Conservation (phyloP, 2,329 filamentous ascomycete genomes). For the Plectosphaerella sp. region DNA sequence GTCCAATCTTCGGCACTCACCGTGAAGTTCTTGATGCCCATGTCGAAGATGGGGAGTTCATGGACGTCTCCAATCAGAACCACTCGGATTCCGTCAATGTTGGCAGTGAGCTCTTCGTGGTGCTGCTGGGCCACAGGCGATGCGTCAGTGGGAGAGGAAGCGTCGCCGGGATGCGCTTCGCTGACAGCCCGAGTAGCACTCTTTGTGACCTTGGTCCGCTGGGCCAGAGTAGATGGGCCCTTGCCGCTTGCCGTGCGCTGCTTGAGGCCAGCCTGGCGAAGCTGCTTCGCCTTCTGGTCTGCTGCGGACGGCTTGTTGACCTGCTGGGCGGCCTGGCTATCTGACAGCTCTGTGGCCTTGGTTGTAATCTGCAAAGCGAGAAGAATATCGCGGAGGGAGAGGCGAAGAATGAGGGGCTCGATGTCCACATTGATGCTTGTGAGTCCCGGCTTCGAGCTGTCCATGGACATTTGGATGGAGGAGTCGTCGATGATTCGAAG, state of each 20-base stretch:
- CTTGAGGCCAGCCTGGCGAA: conserved; percentile 44
- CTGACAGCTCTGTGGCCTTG: conserved; percentile 83
- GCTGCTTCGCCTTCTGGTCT: conserved; percentile 52
- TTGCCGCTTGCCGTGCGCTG: conserved; percentile 53
- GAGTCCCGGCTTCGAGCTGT: conserved; percentile 56
- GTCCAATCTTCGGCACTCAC: conserved; percentile 90
- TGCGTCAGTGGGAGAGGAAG: too few species aligned
- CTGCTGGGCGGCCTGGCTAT: conserved; percentile 45
- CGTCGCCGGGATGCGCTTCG: not conserved
- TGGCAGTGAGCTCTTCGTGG: conserved; percentile 77
- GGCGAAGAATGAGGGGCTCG: conserved; percentile 82
- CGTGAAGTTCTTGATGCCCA: conserved; percentile 87
- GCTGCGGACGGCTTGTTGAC: conserved; percentile 30
- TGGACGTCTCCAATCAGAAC: conserved; percentile 95
- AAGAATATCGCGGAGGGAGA: conserved; percentile 92
- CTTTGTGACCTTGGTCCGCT: conserved; percentile 21
- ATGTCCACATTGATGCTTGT: conserved; percentile 83
- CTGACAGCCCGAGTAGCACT: not conserved
- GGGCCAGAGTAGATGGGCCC: conserved; percentile 45
- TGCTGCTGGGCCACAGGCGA: conserved; percentile 21
- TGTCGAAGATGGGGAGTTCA: conserved; percentile 89
- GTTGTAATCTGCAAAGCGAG: conserved; percentile 89
- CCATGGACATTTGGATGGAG: conserved; percentile 83
- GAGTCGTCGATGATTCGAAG: conserved; percentile 96
- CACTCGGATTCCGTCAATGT: conserved; percentile 82